Conservation (phyloP, 768 basidiomycete species). For the Exsudoporus frostii region DNA sequence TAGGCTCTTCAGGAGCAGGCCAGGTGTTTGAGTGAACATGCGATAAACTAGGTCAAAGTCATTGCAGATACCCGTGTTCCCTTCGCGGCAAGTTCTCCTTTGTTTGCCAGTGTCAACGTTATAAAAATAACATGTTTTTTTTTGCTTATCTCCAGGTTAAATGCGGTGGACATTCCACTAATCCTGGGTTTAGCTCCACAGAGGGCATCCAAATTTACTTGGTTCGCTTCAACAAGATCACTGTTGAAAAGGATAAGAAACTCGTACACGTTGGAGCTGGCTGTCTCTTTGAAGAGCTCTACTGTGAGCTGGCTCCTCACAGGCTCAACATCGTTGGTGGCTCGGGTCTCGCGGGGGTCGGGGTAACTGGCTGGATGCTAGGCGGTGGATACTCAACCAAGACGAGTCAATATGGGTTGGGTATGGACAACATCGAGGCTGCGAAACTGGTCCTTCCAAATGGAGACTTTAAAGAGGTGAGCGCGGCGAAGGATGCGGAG, state of each 20-base stretch:
- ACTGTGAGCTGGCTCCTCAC: constrained; percentile 11
- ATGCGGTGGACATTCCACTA: constrained; percentile 31
- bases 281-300: constrained; percentile 29
- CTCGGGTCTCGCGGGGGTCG: constrained; percentile 23
- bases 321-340: constrained; percentile 24
- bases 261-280: constrained; percentile 27
- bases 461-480: constrained; percentile 16
- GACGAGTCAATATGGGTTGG: constrained; percentile 33
- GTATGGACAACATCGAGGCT: constrained; percentile 32
- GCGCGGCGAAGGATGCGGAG: not conserved
- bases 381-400: constrained; percentile 36
- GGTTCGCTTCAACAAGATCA: constrained; percentile 24
- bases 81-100: constrained; percentile 11
- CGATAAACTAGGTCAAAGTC: constrained; percentile 3
- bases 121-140: not conserved
- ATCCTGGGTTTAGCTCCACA: constrained; percentile 33
- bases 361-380: constrained; percentile 32
- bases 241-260: not conserved
- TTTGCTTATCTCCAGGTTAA: constrained; percentile 24
- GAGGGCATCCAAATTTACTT: constrained; percentile 30
- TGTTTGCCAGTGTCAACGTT: not conserved
- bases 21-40: not conserved
- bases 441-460: constrained; percentile 30
- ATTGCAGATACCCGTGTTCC: constrained; percentile 2
- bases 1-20: too few relatives aligned